Evolutionary conservation across 192 early-diverging fungal species (phyloP), one percentile per base, ranked within the genome.

Genomic region (Jimgerdemannia lactiflua): DNA sequence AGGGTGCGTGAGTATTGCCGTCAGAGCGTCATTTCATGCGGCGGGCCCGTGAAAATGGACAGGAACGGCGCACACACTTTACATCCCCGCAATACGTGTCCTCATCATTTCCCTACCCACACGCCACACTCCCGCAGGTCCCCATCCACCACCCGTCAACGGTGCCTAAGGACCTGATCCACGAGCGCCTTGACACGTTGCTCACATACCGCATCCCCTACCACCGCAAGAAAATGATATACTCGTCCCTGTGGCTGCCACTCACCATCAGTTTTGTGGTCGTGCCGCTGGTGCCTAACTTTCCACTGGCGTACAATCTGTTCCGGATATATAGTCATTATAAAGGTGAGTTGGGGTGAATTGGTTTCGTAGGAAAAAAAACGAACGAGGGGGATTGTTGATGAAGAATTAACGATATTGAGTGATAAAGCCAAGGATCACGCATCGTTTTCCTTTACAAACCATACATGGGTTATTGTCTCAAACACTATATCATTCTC

Each of bases 241-340:
- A 88, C 65, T 91, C 91, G 66, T 87, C 85, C 42, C 85, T 91
- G 59, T 84, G 86, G 82, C 79, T 94, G 29, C 93, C 93, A 4
- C 79, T 93, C 29, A 82, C 93, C 4, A 85, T 87, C 69, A 77
- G 89, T 19, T 94, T 94, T 84, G 88, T 85, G 4, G 75, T 93
- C 70, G 88, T 94, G 3, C 93, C 93, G 3, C 39, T 94, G 18
- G 74, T 94, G 8, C 93, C 93, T 59, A 94, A 94, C 75, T 89
- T 94, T 44, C 92, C 92, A 0, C 74, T 94, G 18, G 91, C 91
- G 42, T 94, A 94, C 77, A 94, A 94, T 78, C 71, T 92, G 42
- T 94, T 92, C 72, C 89, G 93, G 3, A 84, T 94, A 39, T 94
- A 93, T 78, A 92, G 91, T 76, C 92, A 94, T 67, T 93, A 92